These are phyloP conservation scores for Botrytis sinoallii DNA, from an alignment of 2,329 filamentous ascomycete genomes.

Conservation along the genomic window DNA sequence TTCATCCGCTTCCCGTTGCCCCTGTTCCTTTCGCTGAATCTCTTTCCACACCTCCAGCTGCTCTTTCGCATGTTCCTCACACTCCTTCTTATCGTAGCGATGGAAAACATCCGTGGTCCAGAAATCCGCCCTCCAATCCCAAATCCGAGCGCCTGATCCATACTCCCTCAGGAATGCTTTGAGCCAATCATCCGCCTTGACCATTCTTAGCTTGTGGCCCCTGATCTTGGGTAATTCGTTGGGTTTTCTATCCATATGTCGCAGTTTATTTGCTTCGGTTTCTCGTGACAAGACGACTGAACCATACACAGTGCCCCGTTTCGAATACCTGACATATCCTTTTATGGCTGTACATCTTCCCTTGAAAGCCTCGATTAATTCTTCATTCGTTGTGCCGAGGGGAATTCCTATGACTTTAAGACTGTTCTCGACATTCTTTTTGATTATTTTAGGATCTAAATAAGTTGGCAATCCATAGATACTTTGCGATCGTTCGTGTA, in stretches of 20 bases:
- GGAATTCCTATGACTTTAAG: not conserved
- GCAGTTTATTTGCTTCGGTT: slow-evolving; percentile 1
- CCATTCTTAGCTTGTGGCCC: not conserved
- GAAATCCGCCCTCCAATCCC: slow-evolving; percentile 14
- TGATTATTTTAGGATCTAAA: not conserved
- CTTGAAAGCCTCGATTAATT: slow-evolving; percentile 5
- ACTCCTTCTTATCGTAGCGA: not conserved
- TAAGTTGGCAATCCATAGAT: slow-evolving; percentile 9
- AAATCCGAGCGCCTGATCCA: not conserved
- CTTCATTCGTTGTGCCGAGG: not conserved
- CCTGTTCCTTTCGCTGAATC: not conserved
- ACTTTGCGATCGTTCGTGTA: not conserved
- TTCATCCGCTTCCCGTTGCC: not conserved
- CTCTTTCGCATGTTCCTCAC: not conserved
- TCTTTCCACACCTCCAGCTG: not conserved
- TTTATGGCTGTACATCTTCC: slow-evolving; percentile 8
- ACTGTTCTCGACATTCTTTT: slow-evolving; percentile 2
- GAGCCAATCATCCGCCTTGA: not conserved
- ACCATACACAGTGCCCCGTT: not conserved
- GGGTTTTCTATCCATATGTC: not conserved
- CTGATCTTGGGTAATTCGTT: not conserved
- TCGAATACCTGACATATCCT: not conserved
- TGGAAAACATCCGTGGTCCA: slow-evolving; percentile 17
- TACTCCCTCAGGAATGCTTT: not conserved
- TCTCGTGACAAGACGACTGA: not conserved